Evolutionary conservation across 371 early-diverging fungal species (phyloP).

Genomic region (Capillidium rhysosporum): DNA sequence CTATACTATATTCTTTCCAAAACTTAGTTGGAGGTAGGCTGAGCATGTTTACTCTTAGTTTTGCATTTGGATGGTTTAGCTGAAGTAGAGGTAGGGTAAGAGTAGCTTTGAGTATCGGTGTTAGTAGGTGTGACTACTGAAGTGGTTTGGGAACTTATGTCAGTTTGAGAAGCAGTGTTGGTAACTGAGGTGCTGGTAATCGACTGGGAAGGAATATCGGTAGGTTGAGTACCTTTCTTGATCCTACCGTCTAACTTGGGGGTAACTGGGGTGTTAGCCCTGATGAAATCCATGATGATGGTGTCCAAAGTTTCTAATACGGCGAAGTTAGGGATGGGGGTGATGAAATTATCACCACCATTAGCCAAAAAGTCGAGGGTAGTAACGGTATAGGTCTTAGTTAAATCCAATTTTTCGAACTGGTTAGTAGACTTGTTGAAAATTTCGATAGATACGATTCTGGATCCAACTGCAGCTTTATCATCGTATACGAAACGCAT

Average conservation of each 20-base stretch:
- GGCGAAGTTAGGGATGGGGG: not conserved
- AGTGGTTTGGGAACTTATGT: not conserved
- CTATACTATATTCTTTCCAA: too few relatives aligned
- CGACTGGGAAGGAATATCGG: not conserved
- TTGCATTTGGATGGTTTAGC: too few relatives aligned
- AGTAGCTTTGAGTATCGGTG: not conserved
- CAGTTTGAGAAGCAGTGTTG: not conserved
- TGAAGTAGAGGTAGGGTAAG: not conserved
- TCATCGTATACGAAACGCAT: conserved; percentile 7
- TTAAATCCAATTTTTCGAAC: conserved; percentile 11
- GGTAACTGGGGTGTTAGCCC: conserved; percentile 6
- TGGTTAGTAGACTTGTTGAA: not conserved
- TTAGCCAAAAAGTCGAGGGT: conserved; percentile 29
- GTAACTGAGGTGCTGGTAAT: not conserved
- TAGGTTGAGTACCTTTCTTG: conserved; percentile 7
- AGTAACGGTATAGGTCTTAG: conserved; percentile 19
- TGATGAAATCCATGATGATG: conserved; percentile 15
- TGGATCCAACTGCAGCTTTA: not conserved
- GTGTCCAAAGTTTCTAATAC: conserved; percentile 13
- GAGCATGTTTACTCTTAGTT: too few relatives aligned
- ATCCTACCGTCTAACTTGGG: conserved; percentile 18
- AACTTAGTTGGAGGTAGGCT: too few relatives aligned
- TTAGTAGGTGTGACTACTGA: not conserved
- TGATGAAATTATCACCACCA: conserved; percentile 36
- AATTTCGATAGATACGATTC: conserved; percentile 8